Evolutionary conservation across 2,329 filamentous ascomycete species (phyloP), one percentile per base, ranked within the genome.

Genomic region (Chaetomium globosum): DNA sequence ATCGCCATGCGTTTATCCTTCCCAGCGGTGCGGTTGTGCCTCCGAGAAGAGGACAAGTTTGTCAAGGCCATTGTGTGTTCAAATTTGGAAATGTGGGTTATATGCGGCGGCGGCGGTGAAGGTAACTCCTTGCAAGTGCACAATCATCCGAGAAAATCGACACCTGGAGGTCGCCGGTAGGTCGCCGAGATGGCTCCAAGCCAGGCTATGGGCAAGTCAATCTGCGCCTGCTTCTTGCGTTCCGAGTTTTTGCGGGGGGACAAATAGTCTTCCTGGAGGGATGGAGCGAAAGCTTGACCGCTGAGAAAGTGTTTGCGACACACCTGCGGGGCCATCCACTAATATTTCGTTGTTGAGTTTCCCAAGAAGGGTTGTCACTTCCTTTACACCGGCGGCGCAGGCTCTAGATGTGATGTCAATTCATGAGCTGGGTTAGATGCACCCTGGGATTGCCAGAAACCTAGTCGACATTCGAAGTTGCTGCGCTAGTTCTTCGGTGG

Each of bases 101-200:
- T 12, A 36, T 54, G 55, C 30, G 46, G n/a, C 48, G n/a, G 55
- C 62, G 16, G 36, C n/a, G 62, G 36, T 19, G 55, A 64, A 16
- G 49, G 12, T n/a, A 23, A 23, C 43, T 19, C 10, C 54, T 58
- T 52, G 31, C 31, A 58, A 21, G 16, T 19, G 28, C 54, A 31
- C 33, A 12, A n/a, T 12, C 23, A 58, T 3, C 46, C 21, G 10
- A 5, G 12, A 26, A 19, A 19, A 12, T 46, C 52, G 60, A 30
- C n/a, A 2, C 39, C 52, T 13, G 59, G 28, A 9, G 10, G 19
- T 48, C 16, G 31, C 59, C 33, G 28, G 59, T n/a, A 16, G 19
- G 26, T 48, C 16, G 31, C 59, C 49, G 49, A 28, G 19, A 3
- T 8, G 39, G 19, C 10, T 36, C 19, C 26, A 26, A 28, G 9